phyloP scores from a whole-genome alignment of 305 asterid species.

The Fraxinus velutina region DNA sequence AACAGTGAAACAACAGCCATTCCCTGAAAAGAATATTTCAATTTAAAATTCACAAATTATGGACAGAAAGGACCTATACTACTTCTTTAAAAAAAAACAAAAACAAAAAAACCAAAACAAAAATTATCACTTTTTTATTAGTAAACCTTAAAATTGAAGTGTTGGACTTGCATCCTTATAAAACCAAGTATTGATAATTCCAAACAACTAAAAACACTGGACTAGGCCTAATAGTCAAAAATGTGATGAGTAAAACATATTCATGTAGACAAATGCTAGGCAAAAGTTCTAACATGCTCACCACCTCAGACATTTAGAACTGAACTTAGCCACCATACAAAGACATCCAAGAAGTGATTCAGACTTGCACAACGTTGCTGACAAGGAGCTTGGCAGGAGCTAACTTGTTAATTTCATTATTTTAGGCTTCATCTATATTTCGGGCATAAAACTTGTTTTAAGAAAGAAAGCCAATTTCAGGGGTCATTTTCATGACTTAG shows the following conservation, averaged over 20 bases:
- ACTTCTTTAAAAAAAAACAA: not conserved
- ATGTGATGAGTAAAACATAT: not conserved
- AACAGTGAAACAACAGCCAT: slow-evolving; percentile 76
- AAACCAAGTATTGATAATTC: not conserved
- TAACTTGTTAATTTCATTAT: not conserved
- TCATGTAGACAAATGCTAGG: not conserved
- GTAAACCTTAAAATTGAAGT: not conserved
- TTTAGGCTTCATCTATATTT: not conserved
- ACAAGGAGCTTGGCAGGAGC: not conserved
- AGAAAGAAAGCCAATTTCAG: not conserved
- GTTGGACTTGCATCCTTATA: not conserved
- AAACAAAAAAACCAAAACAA: not conserved
- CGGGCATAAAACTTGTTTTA: not conserved
- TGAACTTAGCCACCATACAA: not conserved
- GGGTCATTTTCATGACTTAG: not conserved
- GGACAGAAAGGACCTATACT: not conserved
- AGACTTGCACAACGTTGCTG: not conserved
- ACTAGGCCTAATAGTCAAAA: not conserved
- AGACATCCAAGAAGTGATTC: not conserved
- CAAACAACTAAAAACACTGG: not conserved
- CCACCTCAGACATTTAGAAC: not conserved
- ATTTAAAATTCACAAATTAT: not conserved
- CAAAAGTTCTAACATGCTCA: not conserved
- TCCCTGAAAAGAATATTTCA: slow-evolving; percentile 44
- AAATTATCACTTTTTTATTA: not conserved